Conservation (phyloP, 305 asterid species). For the Fraxinus baroniana region DNA sequence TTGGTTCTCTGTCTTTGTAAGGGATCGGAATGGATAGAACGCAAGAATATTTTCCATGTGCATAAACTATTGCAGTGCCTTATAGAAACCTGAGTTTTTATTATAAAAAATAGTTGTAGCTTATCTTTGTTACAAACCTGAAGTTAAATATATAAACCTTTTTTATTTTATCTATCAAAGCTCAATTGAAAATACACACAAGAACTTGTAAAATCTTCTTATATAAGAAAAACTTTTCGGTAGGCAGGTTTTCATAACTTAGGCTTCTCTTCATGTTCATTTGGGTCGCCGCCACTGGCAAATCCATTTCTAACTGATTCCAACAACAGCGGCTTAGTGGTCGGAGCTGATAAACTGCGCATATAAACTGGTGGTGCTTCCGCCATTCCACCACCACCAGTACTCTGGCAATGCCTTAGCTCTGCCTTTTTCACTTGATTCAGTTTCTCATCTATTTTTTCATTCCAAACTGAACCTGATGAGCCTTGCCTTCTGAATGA, state of each 20-base stretch:
- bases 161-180: background rate
- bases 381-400: conserved; percentile 1
- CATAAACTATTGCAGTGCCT: conserved; percentile 33
- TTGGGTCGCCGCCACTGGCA: background rate
- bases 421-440: conserved; percentile 9
- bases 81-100: conserved; percentile 21
- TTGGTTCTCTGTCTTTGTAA: conserved; percentile 36
- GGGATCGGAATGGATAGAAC: conserved; percentile 25
- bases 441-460: background rate
- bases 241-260: background rate
- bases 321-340: background rate
- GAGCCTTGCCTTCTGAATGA: conserved; percentile 30
- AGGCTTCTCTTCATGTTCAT: background rate
- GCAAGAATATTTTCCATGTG: conserved; percentile 27
- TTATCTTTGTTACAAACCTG: background rate
- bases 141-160: background rate
- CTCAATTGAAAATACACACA: background rate
- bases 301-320: background rate
- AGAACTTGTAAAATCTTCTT: background rate
- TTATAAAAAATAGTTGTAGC: background rate
- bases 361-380: background rate
- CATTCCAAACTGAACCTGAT: conserved; percentile 23
- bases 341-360: conserved; percentile 12
- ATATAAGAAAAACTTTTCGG: background rate
- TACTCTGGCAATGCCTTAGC: conserved; percentile 23